phyloP scores from a whole-genome alignment of 768 basidiomycete species.

The Tylopilus subfusipes region DNA sequence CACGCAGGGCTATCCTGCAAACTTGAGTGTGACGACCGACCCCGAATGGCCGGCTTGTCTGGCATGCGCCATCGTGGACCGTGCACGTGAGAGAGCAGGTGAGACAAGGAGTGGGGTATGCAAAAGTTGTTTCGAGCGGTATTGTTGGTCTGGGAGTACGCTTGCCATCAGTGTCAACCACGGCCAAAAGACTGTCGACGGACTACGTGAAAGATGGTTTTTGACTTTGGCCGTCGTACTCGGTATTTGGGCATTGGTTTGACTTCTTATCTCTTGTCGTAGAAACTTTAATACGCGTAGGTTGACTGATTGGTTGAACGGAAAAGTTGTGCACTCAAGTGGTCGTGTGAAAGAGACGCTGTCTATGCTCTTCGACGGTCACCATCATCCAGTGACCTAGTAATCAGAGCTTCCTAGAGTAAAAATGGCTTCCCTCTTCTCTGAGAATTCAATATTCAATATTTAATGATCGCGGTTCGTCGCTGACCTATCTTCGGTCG shows the following conservation, averaged over 20 bases:
- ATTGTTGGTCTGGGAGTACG: constrained; percentile 29
- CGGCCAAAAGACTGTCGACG: background rate
- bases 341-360: no score
- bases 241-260: background rate
- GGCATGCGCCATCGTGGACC: constrained; percentile 51
- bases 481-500: no score
- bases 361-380: no score
- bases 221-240: constrained; percentile 1
- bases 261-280: background rate
- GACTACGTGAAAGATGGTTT: background rate
- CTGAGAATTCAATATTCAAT: no score
- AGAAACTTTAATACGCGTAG: background rate
- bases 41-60: constrained; percentile 46
- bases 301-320: no score
- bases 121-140: constrained; percentile 28
- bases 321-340: no score
- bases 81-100: constrained; percentile 33
- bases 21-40: constrained; percentile 30
- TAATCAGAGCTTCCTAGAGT: no score
- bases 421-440: no score
- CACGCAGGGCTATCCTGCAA: constrained; percentile 38
- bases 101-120: constrained; percentile 29
- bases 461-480: no score
- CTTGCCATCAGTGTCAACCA: background rate
- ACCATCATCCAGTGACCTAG: no score